These are phyloP conservation scores for Beauveria pseudobassiana DNA, from an alignment of 2,329 filamentous ascomycete species.

Conservation along the genomic window DNA sequence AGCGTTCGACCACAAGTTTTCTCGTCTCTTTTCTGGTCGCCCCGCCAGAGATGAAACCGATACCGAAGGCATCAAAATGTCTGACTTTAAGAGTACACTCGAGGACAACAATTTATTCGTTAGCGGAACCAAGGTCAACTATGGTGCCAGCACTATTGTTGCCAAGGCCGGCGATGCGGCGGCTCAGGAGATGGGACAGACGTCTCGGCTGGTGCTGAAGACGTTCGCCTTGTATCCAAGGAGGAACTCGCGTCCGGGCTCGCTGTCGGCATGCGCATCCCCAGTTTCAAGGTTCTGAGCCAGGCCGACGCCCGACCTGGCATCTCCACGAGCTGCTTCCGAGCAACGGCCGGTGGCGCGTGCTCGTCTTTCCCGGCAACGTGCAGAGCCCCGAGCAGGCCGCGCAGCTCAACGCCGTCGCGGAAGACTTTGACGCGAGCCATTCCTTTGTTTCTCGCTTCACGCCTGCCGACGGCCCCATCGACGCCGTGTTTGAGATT, in stretches of 20 bases:
- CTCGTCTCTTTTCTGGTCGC: slow-evolving; percentile 47
- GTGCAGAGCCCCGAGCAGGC: slow-evolving; percentile 37
- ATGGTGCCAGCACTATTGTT: slow-evolving; percentile 47
- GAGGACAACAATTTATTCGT: slow-evolving; percentile 53
- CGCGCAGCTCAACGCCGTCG: slow-evolving; percentile 38
- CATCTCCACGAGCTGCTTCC: slow-evolving; percentile 50
- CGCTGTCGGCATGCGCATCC: slow-evolving; percentile 49
- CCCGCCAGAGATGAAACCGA: slow-evolving; percentile 54
- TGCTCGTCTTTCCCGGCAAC: slow-evolving; percentile 57
- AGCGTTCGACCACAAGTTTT: slow-evolving; percentile 52
- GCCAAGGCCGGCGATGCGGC: slow-evolving; percentile 39
- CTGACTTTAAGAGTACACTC: slow-evolving; percentile 55
- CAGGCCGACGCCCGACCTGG: slow-evolving; percentile 48
- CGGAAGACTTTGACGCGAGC: slow-evolving; percentile 28
- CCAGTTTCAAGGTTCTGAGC: slow-evolving; percentile 51
- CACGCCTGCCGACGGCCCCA: slow-evolving; percentile 6
- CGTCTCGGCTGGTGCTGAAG: slow-evolving; percentile 9
- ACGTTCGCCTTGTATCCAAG: slow-evolving; percentile 14
- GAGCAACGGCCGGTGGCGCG: slow-evolving; percentile 50
- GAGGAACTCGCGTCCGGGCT: slow-evolving; percentile 29
- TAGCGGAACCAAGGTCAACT: slow-evolving; percentile 50
- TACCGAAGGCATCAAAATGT: slow-evolving; percentile 53
- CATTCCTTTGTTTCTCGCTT: slow-evolving; percentile 11
- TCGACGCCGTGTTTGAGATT: slow-evolving; percentile 43
- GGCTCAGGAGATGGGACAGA: slow-evolving; percentile 40